These are phyloP conservation scores for Lanzia echinophila DNA, from an alignment of 2,329 filamentous ascomycete genomes.

Conservation along the genomic window DNA sequence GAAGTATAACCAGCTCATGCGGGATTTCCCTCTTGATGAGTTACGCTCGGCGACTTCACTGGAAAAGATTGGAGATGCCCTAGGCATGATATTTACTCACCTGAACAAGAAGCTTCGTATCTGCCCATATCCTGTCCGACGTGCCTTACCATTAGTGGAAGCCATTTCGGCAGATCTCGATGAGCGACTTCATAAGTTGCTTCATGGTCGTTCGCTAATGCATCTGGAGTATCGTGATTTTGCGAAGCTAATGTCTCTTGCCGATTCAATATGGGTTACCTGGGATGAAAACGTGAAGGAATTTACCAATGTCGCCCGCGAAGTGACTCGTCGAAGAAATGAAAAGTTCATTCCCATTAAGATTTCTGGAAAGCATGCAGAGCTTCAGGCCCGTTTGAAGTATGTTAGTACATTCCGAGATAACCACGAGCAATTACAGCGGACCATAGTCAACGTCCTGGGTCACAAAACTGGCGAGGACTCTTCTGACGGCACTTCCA, in stretches of 20 bases:
- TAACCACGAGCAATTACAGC: slow-evolving; percentile 95
- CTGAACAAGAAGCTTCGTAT: slow-evolving; percentile 97
- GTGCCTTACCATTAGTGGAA: slow-evolving; percentile 90
- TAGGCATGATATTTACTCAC: slow-evolving; percentile 85
- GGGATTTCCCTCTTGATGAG: slow-evolving; percentile 94
- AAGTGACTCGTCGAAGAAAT: slow-evolving; percentile 85
- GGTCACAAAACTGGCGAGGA: slow-evolving; percentile 62
- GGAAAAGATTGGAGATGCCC: slow-evolving; percentile 79
- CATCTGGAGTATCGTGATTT: slow-evolving; percentile 92
- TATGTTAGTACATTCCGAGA: slow-evolving; percentile 93
- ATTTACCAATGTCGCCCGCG: slow-evolving; percentile 94
- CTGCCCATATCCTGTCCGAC: slow-evolving; percentile 87
- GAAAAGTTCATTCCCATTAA: slow-evolving; percentile 99
- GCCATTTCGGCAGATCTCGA: slow-evolving; percentile 94
- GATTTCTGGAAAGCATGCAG: slow-evolving; percentile 77
- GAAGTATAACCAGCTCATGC: slow-evolving; percentile 98
- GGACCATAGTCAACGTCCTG: slow-evolving; percentile 94
- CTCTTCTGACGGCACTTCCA: slow-evolving; percentile 45
- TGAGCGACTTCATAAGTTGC: slow-evolving; percentile 72
- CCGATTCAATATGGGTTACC: slow-evolving; percentile 77
- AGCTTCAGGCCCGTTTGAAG: slow-evolving; percentile 82
- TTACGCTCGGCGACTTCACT: slow-evolving; percentile 86
- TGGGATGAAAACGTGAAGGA: slow-evolving; percentile 98
- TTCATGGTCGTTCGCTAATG: slow-evolving; percentile 82
- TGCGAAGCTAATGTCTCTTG: slow-evolving; percentile 72